These are phyloP conservation scores for Aphanoascus verrucosus DNA, from an alignment of 2,329 filamentous ascomycete genomes.

Conservation along the genomic window DNA sequence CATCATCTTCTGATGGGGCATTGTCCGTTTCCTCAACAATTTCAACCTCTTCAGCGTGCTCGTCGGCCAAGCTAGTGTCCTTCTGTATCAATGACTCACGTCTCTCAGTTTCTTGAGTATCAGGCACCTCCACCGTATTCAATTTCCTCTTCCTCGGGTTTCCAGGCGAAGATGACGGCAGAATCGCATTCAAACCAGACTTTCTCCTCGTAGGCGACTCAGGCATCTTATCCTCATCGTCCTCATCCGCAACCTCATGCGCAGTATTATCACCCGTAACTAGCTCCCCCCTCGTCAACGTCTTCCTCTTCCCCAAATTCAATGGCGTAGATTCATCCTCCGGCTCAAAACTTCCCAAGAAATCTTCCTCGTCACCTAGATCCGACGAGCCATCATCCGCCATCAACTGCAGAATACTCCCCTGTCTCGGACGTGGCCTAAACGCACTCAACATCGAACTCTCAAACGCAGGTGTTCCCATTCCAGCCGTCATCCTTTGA, in stretches of 20 bases:
- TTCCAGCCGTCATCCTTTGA: slow-evolving; percentile 16
- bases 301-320: slow-evolving; percentile 27
- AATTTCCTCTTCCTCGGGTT: slow-evolving; percentile 8
- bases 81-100: not conserved
- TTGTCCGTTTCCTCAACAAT: slow-evolving; percentile 8
- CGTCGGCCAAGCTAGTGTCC: not conserved
- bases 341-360: slow-evolving; percentile 34
- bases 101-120: not conserved
- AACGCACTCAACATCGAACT: slow-evolving; percentile 37
- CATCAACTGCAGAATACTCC: slow-evolving; percentile 38
- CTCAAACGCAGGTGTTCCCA: slow-evolving; percentile 34
- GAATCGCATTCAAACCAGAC: not conserved
- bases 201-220: not conserved
- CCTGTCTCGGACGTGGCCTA: slow-evolving; percentile 34
- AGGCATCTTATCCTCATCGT: not conserved
- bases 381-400: slow-evolving; percentile 31
- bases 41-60: not conserved
- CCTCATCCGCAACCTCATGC: not conserved
- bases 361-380: slow-evolving; percentile 30
- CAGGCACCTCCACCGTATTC: not conserved
- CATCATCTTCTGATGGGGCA: slow-evolving; percentile 7
- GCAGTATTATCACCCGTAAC: not conserved
- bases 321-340: slow-evolving; percentile 39
- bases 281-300: slow-evolving; percentile 18
- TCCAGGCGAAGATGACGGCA: not conserved